Conservation (phyloP, 805 yeast genomes). For the Monosporozyma unispora region DNA sequence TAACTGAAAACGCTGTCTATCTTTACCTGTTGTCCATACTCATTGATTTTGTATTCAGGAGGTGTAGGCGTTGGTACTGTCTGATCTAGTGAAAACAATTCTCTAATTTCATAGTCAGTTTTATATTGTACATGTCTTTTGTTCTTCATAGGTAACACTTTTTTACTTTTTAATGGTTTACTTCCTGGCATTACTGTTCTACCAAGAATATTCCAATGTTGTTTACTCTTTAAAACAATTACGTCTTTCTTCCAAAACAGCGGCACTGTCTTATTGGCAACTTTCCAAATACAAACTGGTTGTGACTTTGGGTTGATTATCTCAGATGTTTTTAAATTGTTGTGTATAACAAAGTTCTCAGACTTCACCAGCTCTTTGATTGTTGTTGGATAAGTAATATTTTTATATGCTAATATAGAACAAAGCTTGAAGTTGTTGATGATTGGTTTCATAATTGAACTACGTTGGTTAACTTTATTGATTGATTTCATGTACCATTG, state of each 20-base stretch:
- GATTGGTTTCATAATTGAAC: not conserved
- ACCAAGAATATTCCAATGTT: constrained; percentile 24
- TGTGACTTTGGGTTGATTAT: constrained; percentile 2
- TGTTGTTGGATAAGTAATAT: constrained; percentile 12
- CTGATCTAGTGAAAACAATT: constrained; percentile 19
- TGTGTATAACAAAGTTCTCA: constrained; percentile 12
- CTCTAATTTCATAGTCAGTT: constrained; percentile 10
- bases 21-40: constrained; percentile 3
- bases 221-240: constrained; percentile 13
- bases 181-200: constrained; percentile 10
- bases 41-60: constrained; percentile 5
- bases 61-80: constrained; percentile 15
- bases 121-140: constrained; percentile 4
- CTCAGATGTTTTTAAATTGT: constrained; percentile 11
- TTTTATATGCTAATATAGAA: constrained; percentile 5
- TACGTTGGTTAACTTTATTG: not conserved
- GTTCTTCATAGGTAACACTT: constrained; percentile 5
- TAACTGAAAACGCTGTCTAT: constrained; percentile 13
- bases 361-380: constrained; percentile 10
- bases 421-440: constrained; percentile 8
- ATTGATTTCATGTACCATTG: constrained; percentile 3
- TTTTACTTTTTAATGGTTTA: constrained; percentile 10
- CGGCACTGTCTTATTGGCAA: constrained; percentile 2
- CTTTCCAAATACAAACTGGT: constrained; percentile 1
- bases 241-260: constrained; percentile 15